Conservation (phyloP, 1,284 basidiomycete genomes). For the Wallemia hederae region DNA sequence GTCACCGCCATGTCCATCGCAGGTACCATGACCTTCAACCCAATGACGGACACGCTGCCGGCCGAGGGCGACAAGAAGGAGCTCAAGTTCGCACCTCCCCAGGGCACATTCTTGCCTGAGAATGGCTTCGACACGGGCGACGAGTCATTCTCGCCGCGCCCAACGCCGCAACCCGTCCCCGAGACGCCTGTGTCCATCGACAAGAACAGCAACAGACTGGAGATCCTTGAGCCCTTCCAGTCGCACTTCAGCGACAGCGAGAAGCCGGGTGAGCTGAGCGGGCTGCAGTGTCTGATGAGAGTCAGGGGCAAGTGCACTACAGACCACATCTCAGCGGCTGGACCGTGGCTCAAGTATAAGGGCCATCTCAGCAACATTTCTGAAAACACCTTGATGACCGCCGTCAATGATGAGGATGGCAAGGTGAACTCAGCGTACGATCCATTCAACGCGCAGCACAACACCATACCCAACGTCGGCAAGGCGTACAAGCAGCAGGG, state of each 20-base stretch:
- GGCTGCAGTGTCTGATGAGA: slow-evolving; percentile 56
- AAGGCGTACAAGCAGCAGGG: slow-evolving; percentile 51
- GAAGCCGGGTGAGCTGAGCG: slow-evolving; percentile 25
- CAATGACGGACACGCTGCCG: slow-evolving; percentile 49
- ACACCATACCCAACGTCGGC: slow-evolving; percentile 65
- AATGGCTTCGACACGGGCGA: slow-evolving; percentile 50
- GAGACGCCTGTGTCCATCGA: slow-evolving; percentile 51
- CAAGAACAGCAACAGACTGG: slow-evolving; percentile 53
- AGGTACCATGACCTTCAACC: slow-evolving; percentile 82
- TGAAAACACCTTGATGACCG: slow-evolving; percentile 61
- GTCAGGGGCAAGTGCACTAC: slow-evolving; percentile 95
- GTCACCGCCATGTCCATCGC: slow-evolving; percentile 96
- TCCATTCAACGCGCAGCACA: slow-evolving; percentile 24
- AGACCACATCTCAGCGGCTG: slow-evolving; percentile 86
- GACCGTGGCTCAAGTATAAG: slow-evolving; percentile 91
- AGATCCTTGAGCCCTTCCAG: slow-evolving; percentile 58
- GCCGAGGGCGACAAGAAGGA: slow-evolving; percentile 22
- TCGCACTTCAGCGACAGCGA: slow-evolving; percentile 54
- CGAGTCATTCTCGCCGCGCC: slow-evolving; percentile 42
- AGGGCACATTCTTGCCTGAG: slow-evolving; percentile 53
- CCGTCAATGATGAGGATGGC: slow-evolving; percentile 72
- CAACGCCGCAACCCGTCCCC: slow-evolving; percentile 43
- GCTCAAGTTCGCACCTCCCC: slow-evolving; percentile 67
- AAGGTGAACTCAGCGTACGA: slow-evolving; percentile 72
- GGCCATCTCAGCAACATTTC: slow-evolving; percentile 84